Base-by-base conservation (phyloP, 2,329 filamentous ascomycete genomes). In the Cordyceps pruinosa region DNA sequence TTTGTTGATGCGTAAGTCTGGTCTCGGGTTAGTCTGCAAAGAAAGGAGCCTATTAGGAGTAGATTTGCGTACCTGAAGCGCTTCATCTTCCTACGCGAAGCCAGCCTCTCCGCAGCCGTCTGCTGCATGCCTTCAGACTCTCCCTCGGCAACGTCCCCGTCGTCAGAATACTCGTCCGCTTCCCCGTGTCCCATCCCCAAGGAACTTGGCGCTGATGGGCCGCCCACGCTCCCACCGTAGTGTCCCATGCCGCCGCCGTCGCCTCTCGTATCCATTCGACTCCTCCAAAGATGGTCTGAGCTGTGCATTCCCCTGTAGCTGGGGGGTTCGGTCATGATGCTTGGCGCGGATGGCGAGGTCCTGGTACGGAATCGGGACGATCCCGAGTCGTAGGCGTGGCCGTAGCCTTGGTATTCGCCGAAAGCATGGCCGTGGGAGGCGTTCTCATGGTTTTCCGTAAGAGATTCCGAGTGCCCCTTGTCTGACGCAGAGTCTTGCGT, bases 1-100 rank as follows among this genome's bases (percentile, higher is more conserved):
- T 97, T 78, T 97, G 93, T 66, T 94, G 93, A 71, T 97, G 92
- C 1, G 92, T 96, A 62, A 97, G 84, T 63, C 92, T 95, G 66
- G 35, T 49, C 21, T 32, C 42, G 47, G 37, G 53, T 44, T 37
- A n/a, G 7, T 4, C 15, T 3, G 7, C 7, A 13, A n/a, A 12
- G 9, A 35, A 4, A 10, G 19, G 9, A 30, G 19, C 26, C 12
- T n/a, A n/a, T n/a, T 23, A 3, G 3, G 13, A 5, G n/a, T 9
- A 15, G 15, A 3, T 1, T 21, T 30, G 15, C 7, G 4, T 78
- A 89, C 87, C 88, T 83, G 68, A 93, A 93, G 58, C 89, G 80
- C 77, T 93, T 93, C 88, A 86, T 86, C 69, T 86, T 87, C 61
- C 80, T 78, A 53, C 80, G 74, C 64, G 77, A 82, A 58, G 76